Evolutionary conservation across 164 flowering plant genomes (phyloP).

Genomic region (Kingdonia uniflora): DNA sequence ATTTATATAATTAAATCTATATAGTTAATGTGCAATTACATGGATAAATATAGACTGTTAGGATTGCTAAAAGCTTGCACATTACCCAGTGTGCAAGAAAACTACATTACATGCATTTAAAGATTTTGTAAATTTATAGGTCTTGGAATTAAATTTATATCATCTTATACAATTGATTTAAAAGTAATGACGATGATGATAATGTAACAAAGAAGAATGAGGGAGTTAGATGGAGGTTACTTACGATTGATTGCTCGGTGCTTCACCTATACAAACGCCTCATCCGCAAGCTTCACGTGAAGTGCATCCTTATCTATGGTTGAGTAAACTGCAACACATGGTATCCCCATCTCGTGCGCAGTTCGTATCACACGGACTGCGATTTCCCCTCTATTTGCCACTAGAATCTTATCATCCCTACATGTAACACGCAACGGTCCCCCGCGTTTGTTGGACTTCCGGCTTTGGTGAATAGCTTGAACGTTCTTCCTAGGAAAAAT

Average conservation of each 20-base stretch:
- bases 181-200: too few relatives aligned
- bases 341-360: conserved; percentile 96
- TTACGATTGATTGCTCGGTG: conserved; percentile 97
- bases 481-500: conserved; percentile 41
- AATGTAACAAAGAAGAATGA: neutral
- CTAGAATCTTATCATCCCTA: conserved; percentile 66
- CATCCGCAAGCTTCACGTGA: conserved; percentile 96
- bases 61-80: too few relatives aligned
- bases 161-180: too few relatives aligned
- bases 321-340: conserved; percentile 97
- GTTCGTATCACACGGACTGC: conserved; percentile 94
- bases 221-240: conserved; percentile 14
- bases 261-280: conserved; percentile 99
- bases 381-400: conserved; percentile 98
- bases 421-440: conserved; percentile 63
- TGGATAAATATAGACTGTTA: too few relatives aligned
- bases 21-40: too few relatives aligned
- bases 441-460: conserved; percentile 34
- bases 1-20: too few relatives aligned
- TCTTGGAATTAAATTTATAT: too few relatives aligned
- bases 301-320: conserved; percentile 97
- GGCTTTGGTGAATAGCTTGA: conserved; percentile 23
- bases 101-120: too few relatives aligned
- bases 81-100: too few relatives aligned
- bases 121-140: too few relatives aligned